phyloP scores from a whole-genome alignment of 140 eudicot genomes.

The Stevia rebaudiana region DNA sequence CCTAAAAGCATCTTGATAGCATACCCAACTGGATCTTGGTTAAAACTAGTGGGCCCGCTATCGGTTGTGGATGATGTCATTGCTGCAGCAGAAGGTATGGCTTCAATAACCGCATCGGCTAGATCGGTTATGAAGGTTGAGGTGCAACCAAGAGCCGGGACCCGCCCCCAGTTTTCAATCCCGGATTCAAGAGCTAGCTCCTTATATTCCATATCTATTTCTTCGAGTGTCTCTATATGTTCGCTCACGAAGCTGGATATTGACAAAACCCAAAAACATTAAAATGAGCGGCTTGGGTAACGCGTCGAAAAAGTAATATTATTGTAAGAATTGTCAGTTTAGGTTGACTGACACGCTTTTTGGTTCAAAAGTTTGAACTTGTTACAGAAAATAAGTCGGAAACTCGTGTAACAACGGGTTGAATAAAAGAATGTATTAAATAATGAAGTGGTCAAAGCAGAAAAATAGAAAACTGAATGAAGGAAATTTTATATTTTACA shows the following conservation, averaged over 20 bases:
- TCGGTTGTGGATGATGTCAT: constrained; percentile 37
- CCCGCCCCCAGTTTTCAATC: constrained; percentile 90
- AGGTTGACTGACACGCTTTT: background rate
- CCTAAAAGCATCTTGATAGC: constrained; percentile 66
- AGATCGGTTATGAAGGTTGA: constrained; percentile 68
- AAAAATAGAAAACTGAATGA: too few relatives aligned
- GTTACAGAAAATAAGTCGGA: background rate
- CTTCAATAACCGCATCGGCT: constrained; percentile 95
- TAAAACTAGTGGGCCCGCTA: constrained; percentile 9
- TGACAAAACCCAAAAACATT: constrained; percentile 5
- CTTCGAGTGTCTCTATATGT: constrained; percentile 97
- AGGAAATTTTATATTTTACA: too few relatives aligned
- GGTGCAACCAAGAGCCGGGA: constrained; percentile 86
- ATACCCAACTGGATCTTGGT: constrained; percentile 43
- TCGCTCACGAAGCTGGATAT: constrained; percentile 86
- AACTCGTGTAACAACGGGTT: too few relatives aligned
- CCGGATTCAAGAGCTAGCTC: constrained; percentile 90
- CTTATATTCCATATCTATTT: constrained; percentile 92
- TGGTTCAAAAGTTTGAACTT: background rate
- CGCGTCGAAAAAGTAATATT: background rate
- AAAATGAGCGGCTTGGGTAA: background rate
- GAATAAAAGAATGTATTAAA: too few relatives aligned
- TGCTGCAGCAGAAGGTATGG: constrained; percentile 83
- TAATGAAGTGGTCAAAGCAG: too few relatives aligned
- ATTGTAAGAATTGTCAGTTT: background rate